Percentiles rank a stretch among this genome's conserved stretches.
Evolutionary conservation across 805 yeast genomes (phyloP).

Genomic region (Barnettozyma botsteinii): DNA sequence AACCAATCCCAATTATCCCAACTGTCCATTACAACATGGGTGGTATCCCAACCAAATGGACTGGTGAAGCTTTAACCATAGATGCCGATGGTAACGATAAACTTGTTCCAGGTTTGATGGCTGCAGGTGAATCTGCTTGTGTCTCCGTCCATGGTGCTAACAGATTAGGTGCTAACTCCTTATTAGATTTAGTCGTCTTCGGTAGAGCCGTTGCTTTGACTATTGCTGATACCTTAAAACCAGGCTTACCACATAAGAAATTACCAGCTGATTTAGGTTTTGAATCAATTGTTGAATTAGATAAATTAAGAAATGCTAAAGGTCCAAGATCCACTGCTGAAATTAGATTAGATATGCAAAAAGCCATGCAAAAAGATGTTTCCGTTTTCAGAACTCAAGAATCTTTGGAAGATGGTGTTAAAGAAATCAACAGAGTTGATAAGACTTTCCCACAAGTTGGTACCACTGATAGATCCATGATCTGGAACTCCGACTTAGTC

Average conservation of each 20-base stretch:
- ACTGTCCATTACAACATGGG: constrained; percentile 99
- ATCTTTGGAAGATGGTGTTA: constrained; percentile 87
- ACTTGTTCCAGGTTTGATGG: constrained; percentile 87
- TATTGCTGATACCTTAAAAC: constrained; percentile 75
- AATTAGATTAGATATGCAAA: constrained; percentile 90
- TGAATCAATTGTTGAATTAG: constrained; percentile 86
- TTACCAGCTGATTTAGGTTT: constrained; percentile 82
- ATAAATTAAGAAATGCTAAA: constrained; percentile 74
- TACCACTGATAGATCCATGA: constrained; percentile 94
- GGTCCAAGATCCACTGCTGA: constrained; percentile 84
- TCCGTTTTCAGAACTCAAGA: constrained; percentile 95
- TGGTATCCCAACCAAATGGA: constrained; percentile 97
- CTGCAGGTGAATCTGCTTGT: constrained; percentile 99
- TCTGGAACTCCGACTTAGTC: constrained; percentile 96
- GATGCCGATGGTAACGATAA: constrained; percentile 85
- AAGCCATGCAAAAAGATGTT: constrained; percentile 93
- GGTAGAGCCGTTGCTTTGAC: constrained; percentile 98
- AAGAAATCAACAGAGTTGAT: constrained; percentile 70
- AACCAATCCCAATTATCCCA: constrained; percentile 97
- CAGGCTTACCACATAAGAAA: constrained; percentile 82
- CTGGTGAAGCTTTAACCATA: constrained; percentile 85
- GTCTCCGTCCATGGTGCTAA: constrained; percentile 99
- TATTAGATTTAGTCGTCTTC: constrained; percentile 92
- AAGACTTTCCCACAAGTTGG: constrained; percentile 66
- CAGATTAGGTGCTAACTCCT: constrained; percentile 97